A percentile compares a stretch with the other conserved stretches of the same genome.
Evolutionary conservation across 345 rosid genomes (phyloP).

Genomic region (Populus nigra): DNA sequence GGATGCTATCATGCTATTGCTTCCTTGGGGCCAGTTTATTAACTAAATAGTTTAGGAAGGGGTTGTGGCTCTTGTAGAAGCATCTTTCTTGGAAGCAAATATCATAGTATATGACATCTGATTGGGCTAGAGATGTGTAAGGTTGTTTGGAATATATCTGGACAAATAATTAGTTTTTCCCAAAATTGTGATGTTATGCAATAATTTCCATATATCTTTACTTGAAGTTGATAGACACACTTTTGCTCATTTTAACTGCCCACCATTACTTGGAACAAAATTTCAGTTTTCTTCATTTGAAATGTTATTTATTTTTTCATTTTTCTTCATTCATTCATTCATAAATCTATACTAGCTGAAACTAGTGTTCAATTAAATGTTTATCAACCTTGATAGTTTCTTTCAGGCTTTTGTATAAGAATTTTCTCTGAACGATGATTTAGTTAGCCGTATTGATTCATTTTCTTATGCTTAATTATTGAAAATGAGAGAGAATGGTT

Average conservation of each 20-base stretch:
- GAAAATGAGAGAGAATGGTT: not conserved
- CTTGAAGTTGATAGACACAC: not conserved
- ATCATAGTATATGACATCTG: not conserved
- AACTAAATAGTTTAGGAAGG: not conserved
- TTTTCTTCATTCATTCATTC: not conserved
- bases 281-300: not conserved
- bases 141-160: not conserved
- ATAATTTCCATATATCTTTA: not conserved
- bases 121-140: not conserved
- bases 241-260: not conserved
- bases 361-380: not conserved
- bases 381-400: not conserved
- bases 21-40: not conserved
- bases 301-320: not conserved
- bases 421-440: not conserved
- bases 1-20: not conserved
- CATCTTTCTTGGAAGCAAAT: not conserved
- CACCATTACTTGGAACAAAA: not conserved
- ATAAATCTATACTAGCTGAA: not conserved
- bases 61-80: not conserved
- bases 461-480: not conserved
- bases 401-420: not conserved
- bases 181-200: not conserved
- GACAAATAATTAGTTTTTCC: not conserved
- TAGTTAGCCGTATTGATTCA: not conserved